Percentiles rank a stretch among this genome's conserved stretches.
Conservation (phyloP, 2,329 filamentous ascomycete genomes). For the Amylocarpus encephaloides region DNA sequence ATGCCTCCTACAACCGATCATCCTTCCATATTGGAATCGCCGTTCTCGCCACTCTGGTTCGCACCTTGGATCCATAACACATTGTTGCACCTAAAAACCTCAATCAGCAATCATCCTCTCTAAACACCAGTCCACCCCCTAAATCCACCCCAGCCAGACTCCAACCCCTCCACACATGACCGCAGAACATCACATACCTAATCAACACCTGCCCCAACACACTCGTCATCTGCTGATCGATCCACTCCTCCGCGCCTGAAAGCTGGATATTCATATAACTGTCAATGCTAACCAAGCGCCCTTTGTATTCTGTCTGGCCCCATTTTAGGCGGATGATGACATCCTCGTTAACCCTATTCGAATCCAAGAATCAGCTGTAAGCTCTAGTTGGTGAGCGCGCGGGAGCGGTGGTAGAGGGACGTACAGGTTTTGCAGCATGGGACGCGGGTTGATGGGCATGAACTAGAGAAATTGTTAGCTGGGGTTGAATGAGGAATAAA, state of each 20-base stretch:
- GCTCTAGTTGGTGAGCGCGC: not conserved
- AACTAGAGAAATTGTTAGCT: slow-evolving; percentile 47
- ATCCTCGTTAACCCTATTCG: slow-evolving; percentile 72
- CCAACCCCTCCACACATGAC: not conserved
- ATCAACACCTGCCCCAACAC: slow-evolving; percentile 88
- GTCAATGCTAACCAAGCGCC: slow-evolving; percentile 84
- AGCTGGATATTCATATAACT: slow-evolving; percentile 99
- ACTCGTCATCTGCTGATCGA: slow-evolving; percentile 79
- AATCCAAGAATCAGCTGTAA: no score
- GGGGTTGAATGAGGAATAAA: not conserved
- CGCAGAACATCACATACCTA: slow-evolving; percentile 49
- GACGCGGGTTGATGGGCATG: slow-evolving; percentile 92
- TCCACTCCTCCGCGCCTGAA: slow-evolving; percentile 83
- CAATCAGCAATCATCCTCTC: slow-evolving; percentile 3
- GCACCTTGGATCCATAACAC: slow-evolving; percentile 81
- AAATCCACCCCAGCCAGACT: not conserved
- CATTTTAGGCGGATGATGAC: slow-evolving; percentile 93
- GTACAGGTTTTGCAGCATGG: slow-evolving; percentile 88
- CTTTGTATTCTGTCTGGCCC: slow-evolving; percentile 97
- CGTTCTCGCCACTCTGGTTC: slow-evolving; percentile 41
- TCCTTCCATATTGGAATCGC: slow-evolving; percentile 53
- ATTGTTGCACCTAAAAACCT: slow-evolving; percentile 71
- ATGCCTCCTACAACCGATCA: slow-evolving; percentile 12
- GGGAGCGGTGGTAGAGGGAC: slow-evolving; percentile 31
- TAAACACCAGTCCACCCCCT: not conserved